Base-by-base conservation (phyloP, 495 filamentous ascomycete genomes). In the Aspergillus conjunctus region DNA sequence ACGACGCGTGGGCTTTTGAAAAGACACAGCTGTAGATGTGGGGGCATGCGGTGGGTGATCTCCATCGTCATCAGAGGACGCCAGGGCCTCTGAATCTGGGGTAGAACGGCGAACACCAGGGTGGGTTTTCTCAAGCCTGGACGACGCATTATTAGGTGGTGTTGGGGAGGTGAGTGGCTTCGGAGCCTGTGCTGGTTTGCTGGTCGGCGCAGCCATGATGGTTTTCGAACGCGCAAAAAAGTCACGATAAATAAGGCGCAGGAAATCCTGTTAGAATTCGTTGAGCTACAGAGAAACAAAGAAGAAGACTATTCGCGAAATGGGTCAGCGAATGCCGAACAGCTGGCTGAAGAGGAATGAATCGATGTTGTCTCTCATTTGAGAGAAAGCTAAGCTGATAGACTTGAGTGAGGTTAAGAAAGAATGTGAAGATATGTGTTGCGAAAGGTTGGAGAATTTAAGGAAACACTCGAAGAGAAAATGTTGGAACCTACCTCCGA, bases 81-180 rank as follows among this genome's bases (percentile, higher is more conserved):
- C 91, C 50, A 97, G 77, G 44, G 92, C 93, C 68, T 97, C 93
- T 7, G 92, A 96, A 67, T 96, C 93, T 15, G 93, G 93, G 7
- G 93, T 96, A 17, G 91, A 91, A 56, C 88, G 87, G 63, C 90
- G 85, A 43, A 85, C 75, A 49, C 79, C 81, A 8, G 77, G 74
- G 63, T 89, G 87, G 54, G 87, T 77, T 69, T 90, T 92, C 58
- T 94, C 91, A 18, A 89, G 79, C 51, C 90, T 77, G 26, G 88
- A 77, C 31, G 84, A 81, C 39, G 83, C 83, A 61, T 79, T 88
- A 66, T 66, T 80, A 31, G 79, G 59, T 30, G 67, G 45, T 9
- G 65, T 61, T 0, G 74, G 67, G 14, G 70, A 66, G 14, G 67
- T 67, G 56, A 64, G 58, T 8, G 74, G 67, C 58, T 68, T 68